Evolutionary conservation across 2,329 filamentous ascomycete genomes (phyloP).

Genomic region (Colletotrichum cordylinicola): DNA sequence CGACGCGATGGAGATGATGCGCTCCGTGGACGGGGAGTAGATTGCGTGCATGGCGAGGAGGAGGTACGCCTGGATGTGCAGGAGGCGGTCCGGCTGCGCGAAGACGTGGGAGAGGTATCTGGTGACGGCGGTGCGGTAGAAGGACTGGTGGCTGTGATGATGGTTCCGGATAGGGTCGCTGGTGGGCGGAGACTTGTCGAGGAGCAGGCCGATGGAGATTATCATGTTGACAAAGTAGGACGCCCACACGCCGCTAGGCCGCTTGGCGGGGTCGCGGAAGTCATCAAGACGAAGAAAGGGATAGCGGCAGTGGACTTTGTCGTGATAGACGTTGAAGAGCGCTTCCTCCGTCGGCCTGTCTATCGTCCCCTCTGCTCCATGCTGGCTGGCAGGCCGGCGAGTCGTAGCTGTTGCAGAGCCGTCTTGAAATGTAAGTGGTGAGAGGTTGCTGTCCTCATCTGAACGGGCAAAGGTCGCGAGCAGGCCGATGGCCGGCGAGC

Average conservation of each 20-base stretch:
- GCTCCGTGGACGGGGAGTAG: constrained; percentile 30
- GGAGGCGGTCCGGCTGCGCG: constrained; percentile 27
- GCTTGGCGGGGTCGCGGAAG: neutral
- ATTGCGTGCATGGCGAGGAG: constrained; percentile 26
- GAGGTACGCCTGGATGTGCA: constrained; percentile 23
- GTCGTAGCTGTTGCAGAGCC: neutral
- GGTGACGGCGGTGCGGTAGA: constrained; percentile 27
- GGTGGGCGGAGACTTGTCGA: constrained; percentile 10
- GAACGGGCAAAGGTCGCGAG: neutral
- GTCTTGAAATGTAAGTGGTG: neutral
- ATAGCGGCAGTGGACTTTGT: constrained; percentile 29
- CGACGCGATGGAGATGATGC: constrained; percentile 30
- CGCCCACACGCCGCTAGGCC: constrained; percentile 22
- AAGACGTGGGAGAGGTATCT: constrained; percentile 22
- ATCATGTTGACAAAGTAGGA: constrained; percentile 34
- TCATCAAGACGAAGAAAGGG: constrained; percentile 29
- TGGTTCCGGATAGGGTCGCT: neutral
- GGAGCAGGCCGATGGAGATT: constrained; percentile 25
- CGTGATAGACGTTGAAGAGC: constrained; percentile 29
- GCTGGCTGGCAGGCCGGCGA: neutral
- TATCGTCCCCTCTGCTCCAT: neutral
- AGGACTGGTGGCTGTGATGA: constrained; percentile 11
- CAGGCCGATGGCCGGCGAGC: neutral
- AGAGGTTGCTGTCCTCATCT: neutral
- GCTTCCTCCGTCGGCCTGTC: constrained; percentile 23